A percentile compares a stretch with the other conserved stretches of the same genome.
Evolutionary conservation across 495 filamentous ascomycete genomes (phyloP).

Genomic region (Lichina pygmaea): DNA sequence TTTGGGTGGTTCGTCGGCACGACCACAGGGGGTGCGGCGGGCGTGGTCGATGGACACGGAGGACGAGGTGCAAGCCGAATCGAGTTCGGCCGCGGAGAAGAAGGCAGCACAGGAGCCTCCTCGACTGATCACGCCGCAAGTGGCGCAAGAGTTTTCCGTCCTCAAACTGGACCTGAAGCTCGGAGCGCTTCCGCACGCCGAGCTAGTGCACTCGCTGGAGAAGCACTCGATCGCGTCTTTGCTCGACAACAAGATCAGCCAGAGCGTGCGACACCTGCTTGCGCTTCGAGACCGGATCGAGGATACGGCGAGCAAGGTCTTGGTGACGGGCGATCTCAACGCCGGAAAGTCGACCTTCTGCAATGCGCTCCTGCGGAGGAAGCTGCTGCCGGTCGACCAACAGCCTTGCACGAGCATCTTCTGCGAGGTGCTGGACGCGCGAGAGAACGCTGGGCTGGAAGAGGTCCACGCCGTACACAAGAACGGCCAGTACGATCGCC

Average conservation of each 20-base stretch:
- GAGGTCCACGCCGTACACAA: slow-evolving; percentile 89
- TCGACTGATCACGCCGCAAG: slow-evolving; percentile 68
- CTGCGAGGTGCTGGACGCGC: slow-evolving; percentile 81
- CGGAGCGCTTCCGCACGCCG: slow-evolving; percentile 56
- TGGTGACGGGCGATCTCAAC: slow-evolving; percentile 93
- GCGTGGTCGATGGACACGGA: slow-evolving; percentile 45
- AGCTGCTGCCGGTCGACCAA: slow-evolving; percentile 86
- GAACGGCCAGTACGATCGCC: slow-evolving; percentile 49
- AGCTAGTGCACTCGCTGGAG: slow-evolving; percentile 89
- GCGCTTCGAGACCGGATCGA: slow-evolving; percentile 79
- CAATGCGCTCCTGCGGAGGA: slow-evolving; percentile 77
- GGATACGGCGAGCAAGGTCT: slow-evolving; percentile 88
- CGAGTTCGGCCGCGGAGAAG: slow-evolving; percentile 36
- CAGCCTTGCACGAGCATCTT: slow-evolving; percentile 98
- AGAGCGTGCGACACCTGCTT: slow-evolving; percentile 72
- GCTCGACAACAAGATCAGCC: slow-evolving; percentile 76
- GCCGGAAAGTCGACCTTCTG: slow-evolving; percentile 97
- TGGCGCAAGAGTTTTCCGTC: slow-evolving; percentile 86
- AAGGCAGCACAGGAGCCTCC: slow-evolving; percentile 31
- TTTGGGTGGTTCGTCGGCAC: slow-evolving; percentile 12
- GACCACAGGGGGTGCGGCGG: slow-evolving; percentile 27
- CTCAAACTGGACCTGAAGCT: slow-evolving; percentile 86
- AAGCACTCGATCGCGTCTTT: slow-evolving; percentile 72
- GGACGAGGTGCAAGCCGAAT: slow-evolving; percentile 29
- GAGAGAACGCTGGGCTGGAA: slow-evolving; percentile 72